Percentiles rank a stretch among this genome's conserved stretches.
These are phyloP conservation scores for Paracoccidioides brasiliensis DNA, from an alignment of 2,329 filamentous ascomycete species.

Conservation along the genomic window DNA sequence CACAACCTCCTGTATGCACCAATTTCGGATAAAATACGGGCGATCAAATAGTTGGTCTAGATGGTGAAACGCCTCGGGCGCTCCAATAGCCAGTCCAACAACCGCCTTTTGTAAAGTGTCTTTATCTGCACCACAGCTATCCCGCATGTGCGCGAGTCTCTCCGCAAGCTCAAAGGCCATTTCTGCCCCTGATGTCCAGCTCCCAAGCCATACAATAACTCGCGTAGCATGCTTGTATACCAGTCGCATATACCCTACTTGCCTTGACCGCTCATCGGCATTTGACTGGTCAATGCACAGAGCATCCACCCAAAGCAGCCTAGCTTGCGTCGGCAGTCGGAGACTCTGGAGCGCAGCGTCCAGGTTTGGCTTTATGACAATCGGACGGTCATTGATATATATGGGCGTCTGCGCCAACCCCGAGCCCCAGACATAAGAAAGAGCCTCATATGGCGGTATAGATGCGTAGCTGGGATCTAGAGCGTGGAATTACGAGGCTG, in stretches of 20 bases:
- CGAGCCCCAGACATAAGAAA: conserved; percentile 5
- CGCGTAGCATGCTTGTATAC: conserved; percentile 8
- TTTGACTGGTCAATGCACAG: conserved; percentile 11
- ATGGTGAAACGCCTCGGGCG: not conserved
- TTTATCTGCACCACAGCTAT: not conserved
- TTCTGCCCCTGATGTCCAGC: conserved; percentile 1
- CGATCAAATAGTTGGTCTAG: conserved; percentile 2
- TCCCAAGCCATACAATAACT: conserved; percentile 9
- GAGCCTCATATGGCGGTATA: conserved; percentile 1
- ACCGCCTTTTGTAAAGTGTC: not conserved
- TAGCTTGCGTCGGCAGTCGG: not conserved
- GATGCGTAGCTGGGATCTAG: not conserved
- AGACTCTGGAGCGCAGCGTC: conserved; percentile 3
- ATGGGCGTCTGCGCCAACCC: not conserved
- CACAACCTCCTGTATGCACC: conserved; percentile 8
- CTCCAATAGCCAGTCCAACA: not conserved
- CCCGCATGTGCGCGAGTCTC: not conserved
- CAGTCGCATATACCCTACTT: conserved; percentile 8
- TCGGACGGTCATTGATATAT: not conserved
- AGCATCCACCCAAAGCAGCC: conserved; percentile 9
- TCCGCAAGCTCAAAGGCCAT: conserved; percentile 4
- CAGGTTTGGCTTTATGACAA: conserved; percentile 1
- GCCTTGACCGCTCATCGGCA: conserved; percentile 6
- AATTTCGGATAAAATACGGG: conserved; percentile 5
- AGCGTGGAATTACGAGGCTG: not conserved